Conservation (phyloP, 441 rosid species). For the Hura crepitans region DNA sequence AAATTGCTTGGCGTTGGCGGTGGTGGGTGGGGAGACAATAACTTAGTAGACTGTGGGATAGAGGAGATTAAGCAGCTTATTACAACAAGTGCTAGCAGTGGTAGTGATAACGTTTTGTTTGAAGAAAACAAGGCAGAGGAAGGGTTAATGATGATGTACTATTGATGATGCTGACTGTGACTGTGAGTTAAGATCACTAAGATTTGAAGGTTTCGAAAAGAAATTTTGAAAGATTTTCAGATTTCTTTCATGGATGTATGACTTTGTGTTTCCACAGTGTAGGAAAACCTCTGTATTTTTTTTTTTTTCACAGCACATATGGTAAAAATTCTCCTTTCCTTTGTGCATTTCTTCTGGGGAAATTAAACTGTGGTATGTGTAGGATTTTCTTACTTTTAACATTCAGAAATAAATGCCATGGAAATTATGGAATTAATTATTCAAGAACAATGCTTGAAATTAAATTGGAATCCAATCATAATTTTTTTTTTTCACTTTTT, state of each 20-base stretch:
- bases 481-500: constrained; percentile 5
- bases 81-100: constrained; percentile 28
- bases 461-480: no score
- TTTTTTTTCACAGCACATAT: constrained; percentile 20
- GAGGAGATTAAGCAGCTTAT: constrained; percentile 80
- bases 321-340: constrained; percentile 23
- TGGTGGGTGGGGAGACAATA: constrained; percentile 31
- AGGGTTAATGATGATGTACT: constrained; percentile 45
- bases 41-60: constrained; percentile 50
- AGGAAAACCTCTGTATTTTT: neutral
- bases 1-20: constrained; percentile 20
- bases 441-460: constrained; percentile 20
- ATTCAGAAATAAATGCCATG: constrained; percentile 22
- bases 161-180: constrained; percentile 36
- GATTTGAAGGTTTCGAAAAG: constrained; percentile 11
- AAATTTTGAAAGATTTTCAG: constrained; percentile 9
- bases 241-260: constrained; percentile 5
- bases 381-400: neutral
- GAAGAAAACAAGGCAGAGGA: constrained; percentile 55
- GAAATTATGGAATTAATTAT: constrained; percentile 4
- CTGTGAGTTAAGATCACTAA: constrained; percentile 28
- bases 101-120: constrained; percentile 44
- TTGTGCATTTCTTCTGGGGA: constrained; percentile 25
- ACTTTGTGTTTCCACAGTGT: neutral
- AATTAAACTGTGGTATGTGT: constrained; percentile 10